Evolutionary conservation across 345 rosid species (phyloP), one percentile per base, ranked within the genome.

Genomic region (Lumnitzera racemosa): DNA sequence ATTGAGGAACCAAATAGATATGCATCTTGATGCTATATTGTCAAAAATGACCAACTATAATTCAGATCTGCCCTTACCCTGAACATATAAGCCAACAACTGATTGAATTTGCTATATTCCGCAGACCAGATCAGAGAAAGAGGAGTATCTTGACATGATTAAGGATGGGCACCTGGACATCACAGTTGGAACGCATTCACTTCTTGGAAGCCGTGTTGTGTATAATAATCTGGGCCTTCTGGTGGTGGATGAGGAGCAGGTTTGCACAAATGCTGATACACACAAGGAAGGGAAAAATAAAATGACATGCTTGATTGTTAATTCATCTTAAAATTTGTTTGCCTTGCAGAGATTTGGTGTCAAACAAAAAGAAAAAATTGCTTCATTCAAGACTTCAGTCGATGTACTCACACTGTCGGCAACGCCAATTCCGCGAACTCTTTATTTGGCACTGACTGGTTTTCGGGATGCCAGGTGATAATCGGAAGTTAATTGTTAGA

Each of bases 191-290:
- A 92, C 98, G 68, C 98, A 92, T 76, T 75, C 98, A 53, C 98
- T 92, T 78, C 92, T 92, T 56, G 98, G 98, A 72, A 82, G 72
- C 76, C 91, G 94, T 49, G 98, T 92, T 66, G 84, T 82, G 49
- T 92, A 92, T 67, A 89, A 72, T 65, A 92, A 89, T 72, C 83
- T 89, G 27, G 98, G 98, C 72, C 96, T 92, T 75, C 91, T 92
- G 73, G 96, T 92, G 49, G 96, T 89, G 47, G 96, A 92, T 74
- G 98, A 92, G 72, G 98, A 92, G 77, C 98, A 92, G 96, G 98
- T 92, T 75, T 36, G 1, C 7, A 36, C 43, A 36, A 36, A 36
- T 36, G 43, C 43, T 36, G 11, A 36, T 9, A 3, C 36, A 29
- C 36, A 29, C 36, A 20, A 20, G 20, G 20, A 20, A 20, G 20